Percentiles rank a stretch among this genome's conserved stretches.
phyloP scores from a whole-genome alignment of 176 grass and related monocot genomes.

The Oryza longistaminata region DNA sequence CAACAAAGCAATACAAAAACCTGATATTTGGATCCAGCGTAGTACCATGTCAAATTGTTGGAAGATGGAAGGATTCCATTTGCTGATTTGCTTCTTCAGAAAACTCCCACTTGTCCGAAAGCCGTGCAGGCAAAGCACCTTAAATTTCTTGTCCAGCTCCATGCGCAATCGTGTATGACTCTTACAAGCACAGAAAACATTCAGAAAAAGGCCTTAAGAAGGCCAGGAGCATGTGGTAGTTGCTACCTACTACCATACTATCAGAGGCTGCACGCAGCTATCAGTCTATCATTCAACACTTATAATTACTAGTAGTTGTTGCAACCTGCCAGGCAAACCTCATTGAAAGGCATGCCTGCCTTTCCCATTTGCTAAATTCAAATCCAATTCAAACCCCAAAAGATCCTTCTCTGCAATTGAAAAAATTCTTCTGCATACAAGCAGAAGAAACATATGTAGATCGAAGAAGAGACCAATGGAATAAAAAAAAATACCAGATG shows the following conservation, averaged over 20 bases:
- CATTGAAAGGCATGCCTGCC: background rate
- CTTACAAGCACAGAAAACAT: background rate
- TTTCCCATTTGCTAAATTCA: background rate
- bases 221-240: constrained; percentile 31
- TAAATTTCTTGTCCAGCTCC: constrained; percentile 53
- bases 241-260: constrained; percentile 52
- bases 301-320: constrained; percentile 4
- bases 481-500: background rate
- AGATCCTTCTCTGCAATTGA: background rate
- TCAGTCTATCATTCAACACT: background rate
- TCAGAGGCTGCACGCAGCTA: background rate
- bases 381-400: background rate
- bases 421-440: background rate
- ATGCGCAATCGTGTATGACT: constrained; percentile 34
- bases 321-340: constrained; percentile 20
- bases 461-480: background rate
- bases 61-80: constrained; percentile 86
- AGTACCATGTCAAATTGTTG: constrained; percentile 70
- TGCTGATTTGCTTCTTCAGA: constrained; percentile 91
- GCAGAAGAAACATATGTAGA: background rate
- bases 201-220: constrained; percentile 21
- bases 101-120: constrained; percentile 77
- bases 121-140: constrained; percentile 73
- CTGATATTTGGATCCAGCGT: background rate
- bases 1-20: background rate